Conservation (phyloP, 768 basidiomycete genomes). For the Basidioascus undulatus region DNA sequence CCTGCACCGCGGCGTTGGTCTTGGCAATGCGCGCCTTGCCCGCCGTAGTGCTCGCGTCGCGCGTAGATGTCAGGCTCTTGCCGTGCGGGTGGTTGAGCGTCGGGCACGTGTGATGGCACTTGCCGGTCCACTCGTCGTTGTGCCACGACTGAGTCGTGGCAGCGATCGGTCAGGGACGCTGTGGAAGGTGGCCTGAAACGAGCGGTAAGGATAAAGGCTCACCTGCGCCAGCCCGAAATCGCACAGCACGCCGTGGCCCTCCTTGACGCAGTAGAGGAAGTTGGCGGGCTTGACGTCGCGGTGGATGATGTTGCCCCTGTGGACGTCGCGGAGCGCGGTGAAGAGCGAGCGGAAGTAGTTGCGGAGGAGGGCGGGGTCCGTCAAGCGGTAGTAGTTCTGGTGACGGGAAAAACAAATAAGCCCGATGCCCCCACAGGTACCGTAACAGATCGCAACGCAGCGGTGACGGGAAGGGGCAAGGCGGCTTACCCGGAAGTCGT, state of each 20-base stretch:
- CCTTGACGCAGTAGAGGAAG: slow-evolving; percentile 72
- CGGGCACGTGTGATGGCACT: slow-evolving; percentile 56
- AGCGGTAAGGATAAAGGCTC: slow-evolving; percentile 30
- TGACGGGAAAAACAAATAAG: background rate
- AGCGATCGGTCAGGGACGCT: background rate
- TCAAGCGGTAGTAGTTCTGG: slow-evolving; percentile 43
- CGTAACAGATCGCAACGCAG: background rate
- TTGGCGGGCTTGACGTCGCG: slow-evolving; percentile 97
- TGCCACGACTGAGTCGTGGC: background rate
- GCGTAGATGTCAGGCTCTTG: slow-evolving; percentile 22
- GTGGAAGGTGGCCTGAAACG: slow-evolving; percentile 16
- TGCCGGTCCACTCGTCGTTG: slow-evolving; percentile 15
- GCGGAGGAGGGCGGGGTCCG: slow-evolving; percentile 55
- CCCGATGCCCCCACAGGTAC: background rate
- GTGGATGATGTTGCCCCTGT: slow-evolving; percentile 66
- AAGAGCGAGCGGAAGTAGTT: slow-evolving; percentile 77
- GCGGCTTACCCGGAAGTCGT: slow-evolving; percentile 65
- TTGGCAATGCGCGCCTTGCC: no score
- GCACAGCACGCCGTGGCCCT: slow-evolving; percentile 60
- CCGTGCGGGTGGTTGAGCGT: slow-evolving; percentile 46
- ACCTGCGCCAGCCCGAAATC: slow-evolving; percentile 94
- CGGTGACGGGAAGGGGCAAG: background rate
- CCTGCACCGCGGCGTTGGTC: no score
- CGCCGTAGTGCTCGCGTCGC: slow-evolving; percentile 26
- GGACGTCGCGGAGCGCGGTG: slow-evolving; percentile 68